Conservation (phyloP, 495 filamentous ascomycete species). For the Halenospora varia region DNA sequence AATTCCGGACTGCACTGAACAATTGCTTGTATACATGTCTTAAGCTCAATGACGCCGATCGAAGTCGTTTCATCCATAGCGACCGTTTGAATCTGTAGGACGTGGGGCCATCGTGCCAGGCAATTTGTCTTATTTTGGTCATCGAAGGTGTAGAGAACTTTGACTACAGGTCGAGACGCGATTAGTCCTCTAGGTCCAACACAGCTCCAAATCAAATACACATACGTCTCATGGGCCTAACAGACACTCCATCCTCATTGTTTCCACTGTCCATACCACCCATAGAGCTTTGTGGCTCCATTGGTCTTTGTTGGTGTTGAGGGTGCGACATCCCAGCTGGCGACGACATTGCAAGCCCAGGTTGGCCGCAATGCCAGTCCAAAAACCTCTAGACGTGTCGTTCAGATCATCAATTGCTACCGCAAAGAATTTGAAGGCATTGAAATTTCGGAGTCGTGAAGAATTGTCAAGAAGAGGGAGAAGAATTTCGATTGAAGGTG, state of each 20-base stretch:
- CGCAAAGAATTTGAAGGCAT: slow-evolving; percentile 15
- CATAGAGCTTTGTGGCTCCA: slow-evolving; percentile 3
- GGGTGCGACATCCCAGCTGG: slow-evolving; percentile 7
- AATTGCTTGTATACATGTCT: slow-evolving; percentile 86
- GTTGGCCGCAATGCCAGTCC: slow-evolving; percentile 15
- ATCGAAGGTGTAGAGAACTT: slow-evolving; percentile 96
- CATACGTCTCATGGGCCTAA: slow-evolving; percentile 49
- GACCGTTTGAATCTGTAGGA: slow-evolving; percentile 74
- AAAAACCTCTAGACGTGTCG: not conserved
- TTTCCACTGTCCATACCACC: slow-evolving; percentile 17
- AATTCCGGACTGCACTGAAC: slow-evolving; percentile 76
- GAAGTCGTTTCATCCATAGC: slow-evolving; percentile 65
- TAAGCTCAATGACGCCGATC: slow-evolving; percentile 87
- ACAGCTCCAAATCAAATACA: too few species aligned
- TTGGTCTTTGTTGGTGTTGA: too few species aligned
- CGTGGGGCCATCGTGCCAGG: slow-evolving; percentile 81
- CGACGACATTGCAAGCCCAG: slow-evolving; percentile 22
- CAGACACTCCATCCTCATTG: slow-evolving; percentile 36
- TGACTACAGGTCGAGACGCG: slow-evolving; percentile 53
- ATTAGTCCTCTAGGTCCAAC: too few species aligned
- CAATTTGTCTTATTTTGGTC: slow-evolving; percentile 85
- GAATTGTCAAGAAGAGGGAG: not conserved
- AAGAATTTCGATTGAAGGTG: not conserved
- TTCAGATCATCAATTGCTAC: slow-evolving; percentile 11
- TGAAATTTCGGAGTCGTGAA: not conserved